Conservation (phyloP, 2,329 filamentous ascomycete species). For the Exophiala calicioides region DNA sequence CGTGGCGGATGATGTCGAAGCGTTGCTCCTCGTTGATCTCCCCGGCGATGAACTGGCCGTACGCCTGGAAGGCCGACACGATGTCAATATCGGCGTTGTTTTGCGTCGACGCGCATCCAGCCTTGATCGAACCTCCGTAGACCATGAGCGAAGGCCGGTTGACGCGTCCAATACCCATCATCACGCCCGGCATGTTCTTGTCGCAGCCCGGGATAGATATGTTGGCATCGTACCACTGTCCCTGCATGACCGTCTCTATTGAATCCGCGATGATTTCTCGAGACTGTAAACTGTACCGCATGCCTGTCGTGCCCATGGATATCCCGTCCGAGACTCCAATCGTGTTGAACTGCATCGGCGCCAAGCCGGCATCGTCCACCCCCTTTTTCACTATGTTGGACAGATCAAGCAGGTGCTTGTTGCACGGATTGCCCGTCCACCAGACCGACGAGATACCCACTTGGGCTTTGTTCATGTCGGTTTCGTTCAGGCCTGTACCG, state of each 20-base stretch:
- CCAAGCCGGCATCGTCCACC: constrained; percentile 72
- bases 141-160: constrained; percentile 97
- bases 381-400: constrained; percentile 75
- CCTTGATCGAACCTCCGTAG: constrained; percentile 91
- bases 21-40: constrained; percentile 88
- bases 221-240: constrained; percentile 98
- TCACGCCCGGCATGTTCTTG: constrained; percentile 97
- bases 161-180: constrained; percentile 91
- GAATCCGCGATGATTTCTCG: constrained; percentile 96
- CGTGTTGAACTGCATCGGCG: constrained; percentile 98
- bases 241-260: constrained; percentile 98
- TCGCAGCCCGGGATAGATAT: constrained; percentile 96
- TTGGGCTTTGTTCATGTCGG: constrained; percentile 93
- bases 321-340: constrained; percentile 97
- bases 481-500: constrained; percentile 82
- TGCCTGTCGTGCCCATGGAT: constrained; percentile 96
- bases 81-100: constrained; percentile 81
- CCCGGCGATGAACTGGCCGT: constrained; percentile 89
- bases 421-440: constrained; percentile 98
- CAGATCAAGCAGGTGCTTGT: constrained; percentile 95
- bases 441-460: constrained; percentile 97
- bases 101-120: constrained; percentile 78
- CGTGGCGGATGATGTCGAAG: constrained; percentile 91
- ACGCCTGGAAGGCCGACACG: constrained; percentile 95
- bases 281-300: constrained; percentile 93